These are phyloP conservation scores for Fusarium keratoplasticum DNA, from an alignment of 2,329 filamentous ascomycete species.

Conservation along the genomic window DNA sequence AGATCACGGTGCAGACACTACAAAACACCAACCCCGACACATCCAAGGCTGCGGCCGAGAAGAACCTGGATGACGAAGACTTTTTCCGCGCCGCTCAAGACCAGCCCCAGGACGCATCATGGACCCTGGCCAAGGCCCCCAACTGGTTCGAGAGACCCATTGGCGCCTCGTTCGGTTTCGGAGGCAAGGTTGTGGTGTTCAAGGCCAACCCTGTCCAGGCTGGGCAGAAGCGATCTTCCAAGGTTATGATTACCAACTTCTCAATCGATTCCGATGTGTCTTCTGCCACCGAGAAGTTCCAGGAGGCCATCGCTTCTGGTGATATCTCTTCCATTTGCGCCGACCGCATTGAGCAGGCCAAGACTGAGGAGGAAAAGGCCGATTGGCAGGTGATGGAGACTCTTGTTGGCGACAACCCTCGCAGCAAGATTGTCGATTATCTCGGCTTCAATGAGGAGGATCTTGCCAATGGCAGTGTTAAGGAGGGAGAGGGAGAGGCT, in stretches of 20 bases:
- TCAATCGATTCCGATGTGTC: slow-evolving; percentile 88
- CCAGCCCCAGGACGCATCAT: slow-evolving; percentile 89
- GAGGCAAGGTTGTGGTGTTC: slow-evolving; percentile 89
- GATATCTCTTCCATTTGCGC: slow-evolving; percentile 85
- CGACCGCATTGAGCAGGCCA: slow-evolving; percentile 78
- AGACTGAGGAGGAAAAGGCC: slow-evolving; percentile 90
- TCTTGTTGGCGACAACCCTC: slow-evolving; percentile 85
- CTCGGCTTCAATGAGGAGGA: slow-evolving; percentile 84
- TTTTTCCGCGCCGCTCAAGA: slow-evolving; percentile 96
- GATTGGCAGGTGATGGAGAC: slow-evolving; percentile 97
- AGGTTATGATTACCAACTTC: slow-evolving; percentile 87
- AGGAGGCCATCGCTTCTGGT: slow-evolving; percentile 81
- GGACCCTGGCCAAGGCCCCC: slow-evolving; percentile 86
- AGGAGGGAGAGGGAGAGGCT: slow-evolving; percentile 40
- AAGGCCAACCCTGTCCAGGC: slow-evolving; percentile 67
- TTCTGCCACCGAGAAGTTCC: slow-evolving; percentile 87
- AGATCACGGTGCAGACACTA: slow-evolving; percentile 91
- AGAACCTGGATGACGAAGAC: slow-evolving; percentile 86
- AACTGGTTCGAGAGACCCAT: slow-evolving; percentile 90
- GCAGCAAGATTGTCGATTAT: slow-evolving; percentile 86
- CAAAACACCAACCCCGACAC: slow-evolving; percentile 89
- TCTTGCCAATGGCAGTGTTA: slow-evolving; percentile 60
- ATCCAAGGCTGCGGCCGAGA: slow-evolving; percentile 74
- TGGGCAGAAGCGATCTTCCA: slow-evolving; percentile 76
- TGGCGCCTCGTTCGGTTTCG: slow-evolving; percentile 93